Evolutionary conservation across 257 asterid genomes (phyloP).

Genomic region (Solanum pinnatisectum): DNA sequence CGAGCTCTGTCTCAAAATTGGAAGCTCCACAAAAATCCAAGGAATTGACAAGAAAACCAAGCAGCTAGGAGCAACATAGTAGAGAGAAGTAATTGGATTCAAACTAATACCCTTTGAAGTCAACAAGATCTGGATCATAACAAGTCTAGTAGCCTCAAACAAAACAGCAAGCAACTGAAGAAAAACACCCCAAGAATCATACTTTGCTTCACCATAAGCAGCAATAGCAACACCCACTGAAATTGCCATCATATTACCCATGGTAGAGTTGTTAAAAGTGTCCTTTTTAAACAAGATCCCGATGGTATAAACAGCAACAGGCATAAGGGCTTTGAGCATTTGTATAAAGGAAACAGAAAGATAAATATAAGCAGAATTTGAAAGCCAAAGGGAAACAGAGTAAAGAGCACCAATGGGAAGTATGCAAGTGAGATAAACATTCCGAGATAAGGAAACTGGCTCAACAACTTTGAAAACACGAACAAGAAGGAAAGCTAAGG

Average conservation of each 20-base stretch:
- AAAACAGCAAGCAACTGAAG: not conserved
- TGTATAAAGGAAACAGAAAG: constrained; percentile 4
- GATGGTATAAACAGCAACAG: constrained; percentile 4
- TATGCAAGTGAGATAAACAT: constrained; percentile 2
- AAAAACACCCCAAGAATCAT: constrained; percentile 8
- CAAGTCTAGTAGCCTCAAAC: constrained; percentile 3
- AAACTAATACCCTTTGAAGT: constrained; percentile 3
- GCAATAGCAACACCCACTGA: constrained; percentile 5
- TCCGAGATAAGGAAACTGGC: constrained; percentile 6
- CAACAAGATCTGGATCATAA: constrained; percentile 7
- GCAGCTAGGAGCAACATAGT: constrained; percentile 4
- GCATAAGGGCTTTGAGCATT: constrained; percentile 13
- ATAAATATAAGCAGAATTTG: constrained; percentile 5
- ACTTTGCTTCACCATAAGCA: constrained; percentile 9
- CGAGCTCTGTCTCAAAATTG: not conserved
- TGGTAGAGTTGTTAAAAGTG: not conserved
- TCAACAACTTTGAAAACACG: constrained; percentile 8
- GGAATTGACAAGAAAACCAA: constrained; percentile 5
- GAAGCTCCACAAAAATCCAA: constrained; percentile 10
- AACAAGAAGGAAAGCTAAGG: constrained; percentile 8
- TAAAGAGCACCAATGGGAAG: constrained; percentile 7
- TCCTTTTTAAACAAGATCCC: constrained; percentile 5
- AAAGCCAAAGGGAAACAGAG: constrained; percentile 3
- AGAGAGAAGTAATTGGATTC: constrained; percentile 3
- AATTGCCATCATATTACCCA: not conserved